Percentiles rank a stretch among this genome's conserved stretches.
These are phyloP conservation scores for Veloporphyrellus conicus DNA, from an alignment of 1,284 basidiomycete genomes.

Conservation along the genomic window DNA sequence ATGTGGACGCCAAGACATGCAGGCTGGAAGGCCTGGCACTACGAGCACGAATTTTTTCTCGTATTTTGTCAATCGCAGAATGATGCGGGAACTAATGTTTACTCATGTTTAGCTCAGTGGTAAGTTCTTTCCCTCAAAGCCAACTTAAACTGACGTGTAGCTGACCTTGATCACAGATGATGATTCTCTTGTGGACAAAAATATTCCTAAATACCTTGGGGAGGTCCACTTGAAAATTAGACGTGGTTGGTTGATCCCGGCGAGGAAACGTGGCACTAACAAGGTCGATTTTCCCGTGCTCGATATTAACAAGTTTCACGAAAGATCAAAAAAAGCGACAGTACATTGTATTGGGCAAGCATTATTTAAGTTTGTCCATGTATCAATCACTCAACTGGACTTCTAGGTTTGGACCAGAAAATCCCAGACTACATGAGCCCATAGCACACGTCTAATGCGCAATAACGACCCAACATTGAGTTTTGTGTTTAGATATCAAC, in stretches of 20 bases:
- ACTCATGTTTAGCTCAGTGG: slow-evolving; percentile 15
- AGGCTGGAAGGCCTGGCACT: background rate
- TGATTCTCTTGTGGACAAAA: slow-evolving; percentile 15
- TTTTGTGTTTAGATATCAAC: slow-evolving; percentile 20
- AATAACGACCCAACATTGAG: slow-evolving; percentile 2
- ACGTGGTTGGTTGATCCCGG: too few relatives aligned
- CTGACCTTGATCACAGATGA: slow-evolving; percentile 14
- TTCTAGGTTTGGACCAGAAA: slow-evolving; percentile 9
- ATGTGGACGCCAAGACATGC: background rate
- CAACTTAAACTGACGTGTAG: background rate
- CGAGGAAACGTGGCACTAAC: fast-evolving
- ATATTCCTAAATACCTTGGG: slow-evolving; percentile 8
- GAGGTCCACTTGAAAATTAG: slow-evolving; percentile 7
- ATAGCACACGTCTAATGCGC: background rate
- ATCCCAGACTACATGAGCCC: background rate
- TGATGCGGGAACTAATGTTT: slow-evolving; percentile 13
- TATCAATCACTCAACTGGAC: background rate
- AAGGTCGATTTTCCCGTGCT: background rate
- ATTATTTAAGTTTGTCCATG: background rate
- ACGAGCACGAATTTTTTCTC: background rate
- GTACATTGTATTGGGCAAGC: slow-evolving; percentile 15
- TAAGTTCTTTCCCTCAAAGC: background rate
- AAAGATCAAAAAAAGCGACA: slow-evolving; percentile 15
- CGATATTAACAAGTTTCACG: slow-evolving; percentile 6
- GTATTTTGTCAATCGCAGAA: background rate